A percentile compares a stretch with the other conserved stretches of the same genome.
Evolutionary conservation across 1,284 basidiomycete species (phyloP).

Genomic region (Ceratobasidium sp.): DNA sequence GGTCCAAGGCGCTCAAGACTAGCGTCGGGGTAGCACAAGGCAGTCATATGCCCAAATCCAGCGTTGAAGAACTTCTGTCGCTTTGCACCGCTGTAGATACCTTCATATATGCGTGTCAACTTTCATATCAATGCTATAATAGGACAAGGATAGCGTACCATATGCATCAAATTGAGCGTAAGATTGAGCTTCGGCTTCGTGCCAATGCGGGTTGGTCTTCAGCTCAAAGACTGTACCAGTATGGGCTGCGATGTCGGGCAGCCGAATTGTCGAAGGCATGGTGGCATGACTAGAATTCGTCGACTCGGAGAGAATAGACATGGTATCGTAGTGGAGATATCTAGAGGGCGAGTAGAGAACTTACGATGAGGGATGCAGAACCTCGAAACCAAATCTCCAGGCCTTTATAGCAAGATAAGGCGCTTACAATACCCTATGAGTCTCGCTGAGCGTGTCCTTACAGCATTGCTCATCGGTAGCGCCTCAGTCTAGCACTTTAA

Average conservation of each 20-base stretch:
- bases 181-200: neutral
- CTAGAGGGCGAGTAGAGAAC: too few relatives aligned
- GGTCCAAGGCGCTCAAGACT: conserved; percentile 60
- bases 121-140: too few relatives aligned
- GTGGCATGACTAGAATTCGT: neutral
- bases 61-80: conserved; percentile 41
- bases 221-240: neutral
- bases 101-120: neutral
- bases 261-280: neutral
- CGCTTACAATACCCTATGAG: too few relatives aligned
- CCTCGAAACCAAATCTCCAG: neutral
- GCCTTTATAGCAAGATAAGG: too few relatives aligned
- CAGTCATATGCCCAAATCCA: conserved; percentile 61
- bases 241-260: neutral
- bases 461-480: too few relatives aligned
- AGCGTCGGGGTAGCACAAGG: conserved; percentile 62
- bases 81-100: conserved; percentile 35
- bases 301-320: neutral
- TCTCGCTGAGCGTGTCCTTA: too few relatives aligned
- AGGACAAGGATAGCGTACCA: neutral
- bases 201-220: neutral
- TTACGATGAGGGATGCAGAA: neutral
- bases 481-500: too few relatives aligned
- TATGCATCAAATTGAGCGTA: neutral
- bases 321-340: neutral